Conservation (phyloP, 345 rosid genomes). For the Sonneratia caseolaris region DNA sequence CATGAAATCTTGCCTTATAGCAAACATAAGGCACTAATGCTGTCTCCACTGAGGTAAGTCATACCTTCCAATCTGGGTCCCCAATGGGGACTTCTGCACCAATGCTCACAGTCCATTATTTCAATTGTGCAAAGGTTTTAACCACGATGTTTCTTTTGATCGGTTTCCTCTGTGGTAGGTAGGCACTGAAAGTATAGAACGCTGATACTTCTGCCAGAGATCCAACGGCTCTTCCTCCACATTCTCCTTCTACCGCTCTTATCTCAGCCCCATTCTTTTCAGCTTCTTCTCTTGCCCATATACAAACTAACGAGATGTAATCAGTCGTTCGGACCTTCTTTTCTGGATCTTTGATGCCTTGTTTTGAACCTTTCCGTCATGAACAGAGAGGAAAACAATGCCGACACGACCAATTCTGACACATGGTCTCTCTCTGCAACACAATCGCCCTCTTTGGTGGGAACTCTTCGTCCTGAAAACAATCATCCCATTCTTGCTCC, state of each 20-base stretch:
- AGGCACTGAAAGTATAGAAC: too few species aligned
- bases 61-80: background rate
- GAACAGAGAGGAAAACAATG: background rate
- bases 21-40: background rate
- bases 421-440: background rate
- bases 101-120: background rate
- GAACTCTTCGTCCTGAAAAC: background rate
- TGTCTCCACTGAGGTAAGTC: background rate
- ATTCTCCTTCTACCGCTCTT: too few species aligned
- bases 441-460: slow-evolving; percentile 7
- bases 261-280: too few species aligned
- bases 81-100: background rate
- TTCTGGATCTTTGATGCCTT: too few species aligned
- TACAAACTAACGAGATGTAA: too few species aligned
- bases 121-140: background rate
- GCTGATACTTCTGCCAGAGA: too few species aligned
- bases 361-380: too few species aligned
- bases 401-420: background rate
- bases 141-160: too few species aligned
- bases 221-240: too few species aligned
- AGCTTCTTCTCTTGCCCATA: too few species aligned
- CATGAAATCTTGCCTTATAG: background rate
- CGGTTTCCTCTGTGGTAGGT: too few species aligned
- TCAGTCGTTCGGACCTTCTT: too few species aligned
- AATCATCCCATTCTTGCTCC: background rate